These are phyloP conservation scores for Infundibulicybe gibba DNA, from an alignment of 768 basidiomycete genomes.

Conservation along the genomic window DNA sequence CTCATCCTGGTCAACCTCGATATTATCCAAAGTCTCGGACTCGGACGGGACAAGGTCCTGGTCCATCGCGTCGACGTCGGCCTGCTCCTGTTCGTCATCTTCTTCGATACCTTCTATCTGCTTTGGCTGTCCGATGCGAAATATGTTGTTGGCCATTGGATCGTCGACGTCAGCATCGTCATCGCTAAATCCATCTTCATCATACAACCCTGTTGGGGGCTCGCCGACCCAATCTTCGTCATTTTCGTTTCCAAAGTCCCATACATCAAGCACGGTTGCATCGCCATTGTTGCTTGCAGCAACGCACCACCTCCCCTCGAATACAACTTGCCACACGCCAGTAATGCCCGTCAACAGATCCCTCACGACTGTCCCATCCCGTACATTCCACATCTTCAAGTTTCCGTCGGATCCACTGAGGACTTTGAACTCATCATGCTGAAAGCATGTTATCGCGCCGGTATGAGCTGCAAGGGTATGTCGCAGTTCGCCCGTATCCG, in stretches of 20 bases:
- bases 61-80: constrained; percentile 71
- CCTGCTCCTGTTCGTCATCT: constrained; percentile 49
- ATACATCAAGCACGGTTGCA: constrained; percentile 79
- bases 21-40: constrained; percentile 31
- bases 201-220: constrained; percentile 71
- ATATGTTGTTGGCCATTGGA: too few relatives aligned
- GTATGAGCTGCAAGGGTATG: constrained; percentile 88
- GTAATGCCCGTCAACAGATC: constrained; percentile 90
- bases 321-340: constrained; percentile 97
- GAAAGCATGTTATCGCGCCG: constrained; percentile 99
- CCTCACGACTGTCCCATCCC: constrained; percentile 80
- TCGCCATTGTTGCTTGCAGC: constrained; percentile 86
- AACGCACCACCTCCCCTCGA: constrained; percentile 92
- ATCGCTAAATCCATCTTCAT: constrained; percentile 59
- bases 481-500: constrained; percentile 72
- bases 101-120: constrained; percentile 18
- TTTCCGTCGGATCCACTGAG: constrained; percentile 94
- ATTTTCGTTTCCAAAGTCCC: constrained; percentile 79
- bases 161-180: constrained; percentile 47
- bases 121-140: too few relatives aligned
- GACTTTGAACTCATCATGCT: constrained; percentile 97
- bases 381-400: constrained; percentile 96
- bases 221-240: constrained; percentile 85
- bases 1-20: constrained; percentile 21
- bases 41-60: constrained; percentile 52